These are phyloP conservation scores for Fonsecaea pedrosoi DNA, from an alignment of 2,329 filamentous ascomycete species.

Conservation along the genomic window DNA sequence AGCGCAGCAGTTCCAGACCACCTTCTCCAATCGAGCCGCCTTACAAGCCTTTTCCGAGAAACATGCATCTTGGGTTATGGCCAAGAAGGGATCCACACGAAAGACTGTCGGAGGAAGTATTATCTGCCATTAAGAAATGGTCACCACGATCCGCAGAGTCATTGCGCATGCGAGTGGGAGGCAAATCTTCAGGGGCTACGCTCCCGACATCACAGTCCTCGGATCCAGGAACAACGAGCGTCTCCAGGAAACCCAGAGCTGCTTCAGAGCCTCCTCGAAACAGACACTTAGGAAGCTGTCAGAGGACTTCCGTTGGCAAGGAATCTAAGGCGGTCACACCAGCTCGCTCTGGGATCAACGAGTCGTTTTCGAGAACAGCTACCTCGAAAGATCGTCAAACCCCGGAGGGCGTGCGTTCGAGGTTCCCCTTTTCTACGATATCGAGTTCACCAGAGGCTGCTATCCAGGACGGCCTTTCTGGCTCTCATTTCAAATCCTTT, in stretches of 20 bases:
- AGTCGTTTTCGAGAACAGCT: not conserved
- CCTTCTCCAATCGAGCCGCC: slow-evolving; percentile 35
- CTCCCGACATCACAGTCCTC: not conserved
- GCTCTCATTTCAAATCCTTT: not conserved
- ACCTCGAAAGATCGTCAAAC: not conserved
- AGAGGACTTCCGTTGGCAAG: too few species aligned
- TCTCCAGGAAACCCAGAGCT: not conserved
- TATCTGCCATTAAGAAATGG: slow-evolving; percentile 25
- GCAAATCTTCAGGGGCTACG: not conserved
- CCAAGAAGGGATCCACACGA: slow-evolving; percentile 22
- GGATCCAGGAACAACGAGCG: not conserved
- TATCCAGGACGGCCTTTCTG: not conserved
- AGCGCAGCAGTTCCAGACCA: slow-evolving; percentile 19
- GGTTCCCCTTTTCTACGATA: not conserved
- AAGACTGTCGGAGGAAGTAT: slow-evolving; percentile 27
- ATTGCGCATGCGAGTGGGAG: not conserved
- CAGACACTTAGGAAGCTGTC: not conserved
- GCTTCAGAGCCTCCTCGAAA: slow-evolving; percentile 11
- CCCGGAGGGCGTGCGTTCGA: not conserved
- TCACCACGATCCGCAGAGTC: slow-evolving; percentile 12
- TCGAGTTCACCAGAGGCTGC: not conserved
- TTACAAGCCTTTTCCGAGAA: slow-evolving; percentile 42
- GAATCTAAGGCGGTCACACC: not conserved
- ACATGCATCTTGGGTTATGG: slow-evolving; percentile 34
- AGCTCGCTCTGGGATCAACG: not conserved